Conservation (phyloP, 2,329 filamentous ascomycete genomes). For the Paraphoma chrysanthemicola region DNA sequence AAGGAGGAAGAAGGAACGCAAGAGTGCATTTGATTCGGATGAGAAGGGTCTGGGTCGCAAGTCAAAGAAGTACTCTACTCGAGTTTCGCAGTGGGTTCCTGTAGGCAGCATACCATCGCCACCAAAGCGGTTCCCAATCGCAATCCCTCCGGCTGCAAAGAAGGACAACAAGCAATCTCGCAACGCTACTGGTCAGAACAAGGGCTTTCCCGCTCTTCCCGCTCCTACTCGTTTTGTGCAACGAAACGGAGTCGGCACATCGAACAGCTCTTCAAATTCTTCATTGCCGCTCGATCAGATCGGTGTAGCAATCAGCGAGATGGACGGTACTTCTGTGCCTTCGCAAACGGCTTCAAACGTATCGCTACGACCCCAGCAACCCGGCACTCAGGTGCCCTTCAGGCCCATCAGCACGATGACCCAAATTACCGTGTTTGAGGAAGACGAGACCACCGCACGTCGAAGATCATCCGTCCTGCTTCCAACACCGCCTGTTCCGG, state of each 20-base stretch:
- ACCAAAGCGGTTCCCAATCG: slow-evolving; percentile 21
- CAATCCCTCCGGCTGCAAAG: slow-evolving; percentile 18
- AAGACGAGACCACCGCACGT: slow-evolving; percentile 34
- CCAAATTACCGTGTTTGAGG: slow-evolving; percentile 48
- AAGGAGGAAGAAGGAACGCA: slow-evolving; percentile 41
- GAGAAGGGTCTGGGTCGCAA: slow-evolving; percentile 24
- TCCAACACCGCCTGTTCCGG: slow-evolving; percentile 40
- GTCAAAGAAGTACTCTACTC: slow-evolving; percentile 22
- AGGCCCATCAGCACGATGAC: slow-evolving; percentile 42
- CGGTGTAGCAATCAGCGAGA: slow-evolving; percentile 47
- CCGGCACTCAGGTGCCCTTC: slow-evolving; percentile 9
- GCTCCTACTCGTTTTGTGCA: slow-evolving; percentile 21
- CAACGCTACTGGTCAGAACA: background rate
- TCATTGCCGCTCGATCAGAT: slow-evolving; percentile 42
- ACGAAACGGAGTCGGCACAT: slow-evolving; percentile 28
- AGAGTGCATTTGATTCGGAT: slow-evolving; percentile 22
- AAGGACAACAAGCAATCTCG: slow-evolving; percentile 5
- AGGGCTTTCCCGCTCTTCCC: background rate
- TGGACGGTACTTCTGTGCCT: slow-evolving; percentile 32
- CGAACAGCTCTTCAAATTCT: slow-evolving; percentile 26
- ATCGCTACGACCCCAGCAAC: slow-evolving; percentile 8
- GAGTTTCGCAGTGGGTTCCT: slow-evolving; percentile 30
- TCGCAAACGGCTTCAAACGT: slow-evolving; percentile 10
- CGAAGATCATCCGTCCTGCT: slow-evolving; percentile 37
- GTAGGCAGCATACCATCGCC: slow-evolving; percentile 12